phyloP scores from a whole-genome alignment of 345 rosid species.

The Bruguiera sexangula region DNA sequence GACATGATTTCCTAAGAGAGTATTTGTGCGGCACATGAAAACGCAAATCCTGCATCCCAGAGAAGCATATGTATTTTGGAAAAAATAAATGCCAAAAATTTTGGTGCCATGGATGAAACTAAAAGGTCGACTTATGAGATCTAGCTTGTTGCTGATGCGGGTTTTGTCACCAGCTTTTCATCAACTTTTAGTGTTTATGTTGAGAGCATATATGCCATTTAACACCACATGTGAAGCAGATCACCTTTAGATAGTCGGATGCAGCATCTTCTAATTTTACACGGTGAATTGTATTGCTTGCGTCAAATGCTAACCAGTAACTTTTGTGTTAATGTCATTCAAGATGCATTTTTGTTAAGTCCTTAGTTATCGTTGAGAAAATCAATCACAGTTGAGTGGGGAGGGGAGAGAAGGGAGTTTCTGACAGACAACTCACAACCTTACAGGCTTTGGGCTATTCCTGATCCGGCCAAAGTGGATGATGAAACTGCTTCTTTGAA shows the following conservation, averaged over 20 bases:
- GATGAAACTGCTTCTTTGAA: slow-evolving; percentile 32
- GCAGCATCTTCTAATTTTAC: background rate
- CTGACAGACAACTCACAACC: background rate
- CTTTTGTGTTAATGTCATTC: too few relatives aligned
- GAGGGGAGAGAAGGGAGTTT: background rate
- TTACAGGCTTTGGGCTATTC: slow-evolving; percentile 58
- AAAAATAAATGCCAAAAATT: too few relatives aligned
- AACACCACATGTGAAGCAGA: background rate
- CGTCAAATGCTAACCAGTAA: too few relatives aligned
- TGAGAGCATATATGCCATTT: background rate
- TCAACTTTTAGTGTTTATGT: background rate
- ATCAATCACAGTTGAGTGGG: too few relatives aligned
- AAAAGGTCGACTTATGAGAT: background rate
- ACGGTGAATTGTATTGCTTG: background rate
- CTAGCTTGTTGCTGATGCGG: background rate
- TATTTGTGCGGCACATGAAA: too few relatives aligned
- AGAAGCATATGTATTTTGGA: too few relatives aligned
- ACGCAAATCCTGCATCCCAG: too few relatives aligned
- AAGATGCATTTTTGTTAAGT: background rate
- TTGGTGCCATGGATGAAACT: too few relatives aligned
- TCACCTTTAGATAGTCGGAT: background rate
- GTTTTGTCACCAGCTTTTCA: background rate
- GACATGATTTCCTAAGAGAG: too few relatives aligned
- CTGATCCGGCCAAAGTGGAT: slow-evolving; percentile 40
- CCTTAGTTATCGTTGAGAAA: background rate